Evolutionary conservation across 305 asterid genomes (phyloP), one percentile per base, ranked within the genome.

Genomic region (Fraxinus sp.): DNA sequence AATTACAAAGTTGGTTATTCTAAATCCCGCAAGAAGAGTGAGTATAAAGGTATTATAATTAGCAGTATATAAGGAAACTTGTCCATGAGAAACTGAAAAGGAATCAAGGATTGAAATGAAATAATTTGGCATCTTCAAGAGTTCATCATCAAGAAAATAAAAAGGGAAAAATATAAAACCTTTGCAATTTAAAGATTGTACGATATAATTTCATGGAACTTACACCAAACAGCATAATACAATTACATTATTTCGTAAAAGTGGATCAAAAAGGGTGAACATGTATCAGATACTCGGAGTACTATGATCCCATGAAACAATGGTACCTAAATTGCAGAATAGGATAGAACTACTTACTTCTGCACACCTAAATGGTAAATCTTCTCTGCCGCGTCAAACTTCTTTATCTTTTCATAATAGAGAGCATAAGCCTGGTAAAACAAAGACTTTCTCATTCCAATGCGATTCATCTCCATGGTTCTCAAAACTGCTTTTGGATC

Each of bases 371-470:
- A 85, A 86, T 86, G 96, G 85, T 92, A 94, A 86, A 95, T 89
- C 89, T 84, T 92, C 84, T 95, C 97, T 46, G 98, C 97, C 0
- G 94, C 89, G 33, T 92, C 97, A 83, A 89, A 94, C 89, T 91
- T 95, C 89, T 91, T 95, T 88, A 79, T 77, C 92, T 95, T 95
- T 89, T 94, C 98, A 77, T 89, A 95, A 81, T 93, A 94, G 74
- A 95, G 97, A 46, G 99, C 97, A 87, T 91, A 93, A 4, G 98
- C 99, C 86, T 90, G 94, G 88, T 94, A 95, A 90, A 92, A 95
- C 81, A 93, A 80, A 8, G 99, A 88, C 88, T 85, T 95, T 80
- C 90, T 93, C 86, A 79, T 78, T 88, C 99, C 99, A 75, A 95
- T 90, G 41, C 85, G 84, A 75, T 91, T 92, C 77, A 4, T 80